These are phyloP conservation scores for Penicillium freii DNA, from an alignment of 2,329 filamentous ascomycete genomes.

Conservation along the genomic window DNA sequence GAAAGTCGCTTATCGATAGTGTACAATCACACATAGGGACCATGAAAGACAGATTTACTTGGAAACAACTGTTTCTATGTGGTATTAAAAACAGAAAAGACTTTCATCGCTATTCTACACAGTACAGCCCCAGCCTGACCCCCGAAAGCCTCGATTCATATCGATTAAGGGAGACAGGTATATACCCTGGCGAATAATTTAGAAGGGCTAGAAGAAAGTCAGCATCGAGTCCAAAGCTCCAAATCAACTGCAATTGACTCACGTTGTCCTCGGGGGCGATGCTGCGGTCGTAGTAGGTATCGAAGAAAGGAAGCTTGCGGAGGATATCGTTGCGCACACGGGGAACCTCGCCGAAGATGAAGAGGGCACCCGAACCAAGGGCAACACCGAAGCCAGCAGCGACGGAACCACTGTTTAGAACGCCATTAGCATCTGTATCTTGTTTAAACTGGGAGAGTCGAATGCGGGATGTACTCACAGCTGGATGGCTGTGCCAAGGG, in stretches of 20 bases:
- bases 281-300: slow-evolving; percentile 56
- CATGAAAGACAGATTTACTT: not conserved
- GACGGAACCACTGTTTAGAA: slow-evolving; percentile 43
- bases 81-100: slow-evolving; percentile 33
- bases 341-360: slow-evolving; percentile 65
- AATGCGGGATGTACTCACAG: slow-evolving; percentile 43
- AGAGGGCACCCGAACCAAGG: slow-evolving; percentile 59
- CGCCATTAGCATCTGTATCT: slow-evolving; percentile 18
- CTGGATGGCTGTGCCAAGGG: slow-evolving; percentile 39
- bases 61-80: slow-evolving; percentile 33
- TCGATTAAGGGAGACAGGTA: slow-evolving; percentile 12
- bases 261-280: slow-evolving; percentile 64
- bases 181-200: slow-evolving; percentile 26
- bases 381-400: slow-evolving; percentile 57
- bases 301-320: slow-evolving; percentile 59
- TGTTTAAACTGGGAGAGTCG: not conserved
- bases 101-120: slow-evolving; percentile 40
- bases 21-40: not conserved
- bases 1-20: not conserved
- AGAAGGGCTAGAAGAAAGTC: slow-evolving; percentile 35
- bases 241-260: slow-evolving; percentile 22
- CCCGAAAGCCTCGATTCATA: slow-evolving; percentile 12
- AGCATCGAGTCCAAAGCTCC: slow-evolving; percentile 14
- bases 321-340: slow-evolving; percentile 62
- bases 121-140: slow-evolving; percentile 23